phyloP scores from a whole-genome alignment of 768 basidiomycete species.

The Pholiota molesta region DNA sequence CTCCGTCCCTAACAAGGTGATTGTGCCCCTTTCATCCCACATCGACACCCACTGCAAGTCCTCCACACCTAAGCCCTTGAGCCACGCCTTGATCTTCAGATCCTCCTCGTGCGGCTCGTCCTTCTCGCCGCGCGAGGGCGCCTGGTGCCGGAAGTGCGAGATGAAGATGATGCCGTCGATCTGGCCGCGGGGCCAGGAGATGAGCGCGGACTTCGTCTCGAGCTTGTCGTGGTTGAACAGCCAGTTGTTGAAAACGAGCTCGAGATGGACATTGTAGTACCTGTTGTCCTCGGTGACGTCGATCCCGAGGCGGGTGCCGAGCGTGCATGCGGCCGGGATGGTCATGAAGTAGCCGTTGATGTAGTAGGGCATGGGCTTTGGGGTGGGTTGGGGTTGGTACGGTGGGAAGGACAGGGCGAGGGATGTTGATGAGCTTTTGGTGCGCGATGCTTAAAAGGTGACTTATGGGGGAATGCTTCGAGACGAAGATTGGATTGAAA shows the following conservation, averaged over 20 bases:
- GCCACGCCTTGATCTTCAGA: background rate
- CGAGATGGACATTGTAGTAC: background rate
- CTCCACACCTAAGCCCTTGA: background rate
- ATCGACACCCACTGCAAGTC: background rate
- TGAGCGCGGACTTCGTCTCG: background rate
- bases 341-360: background rate
- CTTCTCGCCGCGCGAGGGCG: background rate
- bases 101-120: background rate
- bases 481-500: too few species aligned
- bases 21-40: background rate
- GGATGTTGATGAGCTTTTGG: too few species aligned
- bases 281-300: background rate
- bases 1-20: background rate
- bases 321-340: background rate
- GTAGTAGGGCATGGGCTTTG: background rate
- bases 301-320: background rate
- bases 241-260: background rate
- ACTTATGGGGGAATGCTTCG: too few species aligned
- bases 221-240: background rate
- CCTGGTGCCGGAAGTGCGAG: background rate
- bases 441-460: too few species aligned
- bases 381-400: too few species aligned
- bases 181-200: background rate
- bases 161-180: background rate
- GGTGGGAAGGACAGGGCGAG: too few species aligned